phyloP scores from a whole-genome alignment of 805 yeast species.

The Komagataella kurtzmanii region DNA sequence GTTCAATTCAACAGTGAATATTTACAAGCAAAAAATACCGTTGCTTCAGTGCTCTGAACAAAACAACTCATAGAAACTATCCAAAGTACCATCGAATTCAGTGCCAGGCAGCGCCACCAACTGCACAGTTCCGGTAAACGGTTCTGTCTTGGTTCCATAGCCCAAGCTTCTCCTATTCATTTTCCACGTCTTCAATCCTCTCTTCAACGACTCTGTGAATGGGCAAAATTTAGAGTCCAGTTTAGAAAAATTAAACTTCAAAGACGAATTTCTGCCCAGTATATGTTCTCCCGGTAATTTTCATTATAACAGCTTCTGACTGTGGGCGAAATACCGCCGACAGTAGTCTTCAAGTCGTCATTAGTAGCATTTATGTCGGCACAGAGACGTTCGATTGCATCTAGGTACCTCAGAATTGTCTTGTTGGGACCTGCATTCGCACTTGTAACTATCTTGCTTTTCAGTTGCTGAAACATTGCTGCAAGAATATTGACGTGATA shows the following conservation, averaged over 20 bases:
- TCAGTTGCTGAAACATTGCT: background rate
- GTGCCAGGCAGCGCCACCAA: background rate
- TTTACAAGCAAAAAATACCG: no score
- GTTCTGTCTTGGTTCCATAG: background rate
- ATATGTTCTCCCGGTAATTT: background rate
- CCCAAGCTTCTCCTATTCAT: background rate
- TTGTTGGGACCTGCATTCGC: background rate
- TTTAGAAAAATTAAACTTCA: background rate
- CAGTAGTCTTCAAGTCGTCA: background rate
- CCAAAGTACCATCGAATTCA: background rate
- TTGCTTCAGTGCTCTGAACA: no score
- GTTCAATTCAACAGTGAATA: no score
- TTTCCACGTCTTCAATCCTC: background rate
- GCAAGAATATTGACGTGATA: background rate
- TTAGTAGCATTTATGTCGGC: background rate
- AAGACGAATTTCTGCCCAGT: background rate
- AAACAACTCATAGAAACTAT: background rate
- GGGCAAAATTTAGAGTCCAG: background rate
- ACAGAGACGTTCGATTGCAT: background rate
- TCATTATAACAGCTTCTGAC: background rate
- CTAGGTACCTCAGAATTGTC: background rate
- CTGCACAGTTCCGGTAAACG: background rate
- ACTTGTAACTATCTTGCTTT: background rate
- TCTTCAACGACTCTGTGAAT: background rate
- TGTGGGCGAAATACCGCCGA: background rate